Evolutionary conservation across 768 basidiomycete species (phyloP).

Genomic region (Infundibulicybe gibba): DNA sequence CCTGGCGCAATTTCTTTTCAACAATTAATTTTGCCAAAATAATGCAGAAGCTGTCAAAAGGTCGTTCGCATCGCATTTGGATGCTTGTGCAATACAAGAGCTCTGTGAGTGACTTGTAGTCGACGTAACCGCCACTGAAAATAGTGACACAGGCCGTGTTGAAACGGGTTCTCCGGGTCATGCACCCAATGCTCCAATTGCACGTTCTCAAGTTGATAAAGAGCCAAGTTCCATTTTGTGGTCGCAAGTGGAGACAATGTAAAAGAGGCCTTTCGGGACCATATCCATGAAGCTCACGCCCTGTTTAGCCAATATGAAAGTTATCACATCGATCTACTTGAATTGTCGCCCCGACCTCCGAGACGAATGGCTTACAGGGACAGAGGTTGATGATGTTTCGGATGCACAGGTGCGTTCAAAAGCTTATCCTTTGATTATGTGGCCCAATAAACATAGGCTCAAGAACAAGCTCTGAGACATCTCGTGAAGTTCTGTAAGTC

Average conservation of each 20-base stretch:
- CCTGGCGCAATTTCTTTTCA: constrained; percentile 97
- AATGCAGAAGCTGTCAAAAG: constrained; percentile 96
- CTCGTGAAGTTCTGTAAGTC: constrained; percentile 90
- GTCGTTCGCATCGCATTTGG: constrained; percentile 89
- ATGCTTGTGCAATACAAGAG: constrained; percentile 98
- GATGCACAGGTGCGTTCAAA: constrained; percentile 72
- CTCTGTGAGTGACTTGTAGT: constrained; percentile 39
- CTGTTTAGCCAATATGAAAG: constrained; percentile 93
- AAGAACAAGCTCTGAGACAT: constrained; percentile 91
- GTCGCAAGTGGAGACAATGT: constrained; percentile 98
- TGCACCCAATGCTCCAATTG: constrained; percentile 91
- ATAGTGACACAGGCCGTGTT: constrained; percentile 71
- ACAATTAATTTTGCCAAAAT: constrained; percentile 97
- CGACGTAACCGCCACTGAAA: not conserved
- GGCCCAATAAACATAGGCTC: constrained; percentile 52
- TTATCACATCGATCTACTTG: constrained; percentile 96
- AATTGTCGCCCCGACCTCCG: constrained; percentile 96
- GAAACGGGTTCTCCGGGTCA: constrained; percentile 90
- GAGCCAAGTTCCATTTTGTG: constrained; percentile 97
- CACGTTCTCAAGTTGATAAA: constrained; percentile 97
- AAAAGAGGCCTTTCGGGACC: constrained; percentile 19
- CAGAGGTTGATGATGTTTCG: constrained; percentile 87
- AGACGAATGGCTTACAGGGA: constrained; percentile 96
- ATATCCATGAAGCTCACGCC: constrained; percentile 3
- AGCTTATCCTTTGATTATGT: constrained; percentile 3